Evolutionary conservation across 345 rosid genomes (phyloP), one percentile per base, ranked within the genome.

Genomic region (Gossypium sturtianum): DNA sequence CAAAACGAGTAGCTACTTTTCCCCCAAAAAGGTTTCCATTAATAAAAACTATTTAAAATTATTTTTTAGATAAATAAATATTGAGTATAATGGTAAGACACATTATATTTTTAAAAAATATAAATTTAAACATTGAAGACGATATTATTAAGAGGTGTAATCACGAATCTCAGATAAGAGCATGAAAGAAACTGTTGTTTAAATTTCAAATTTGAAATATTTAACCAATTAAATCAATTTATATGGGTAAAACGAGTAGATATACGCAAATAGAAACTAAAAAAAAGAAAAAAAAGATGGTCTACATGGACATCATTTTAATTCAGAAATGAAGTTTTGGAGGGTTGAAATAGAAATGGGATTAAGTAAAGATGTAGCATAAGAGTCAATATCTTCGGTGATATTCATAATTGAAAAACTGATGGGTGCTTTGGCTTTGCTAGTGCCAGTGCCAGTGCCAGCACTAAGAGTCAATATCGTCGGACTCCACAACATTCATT

Each of bases 111-210:
- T 29, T 29, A 29, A 2, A 0, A 29, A 29, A 29, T 2, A 29
- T 29, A 29, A 29, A 29, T 29, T 34, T 34, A 0, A 34, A 34
- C 0, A 34, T 4, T 34, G 1, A 34, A 34, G 6, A 34, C 7
- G 7, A 5, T 34, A 34, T 34, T 34, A 34, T 34, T 34, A 5
- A 34, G 0, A 34, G 1, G 1, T 0, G 0, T 34, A 34, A 34
- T 34, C 38, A 34, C 6, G 0, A 4, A 4, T 0, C 6, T 34
- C 1, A 1, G 0, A 29, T 29, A 29, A 29, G 0, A 29, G 0
- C 6, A 5, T 5, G 1, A 34, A 34, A 34, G 1, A 34, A 4
- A 34, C 1, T 5, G 0, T 0, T 4, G 7, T 34, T 34, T 34
- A 34, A 34, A 34, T 4, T 34, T 34, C 0, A 34, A 34, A 34